Percentiles rank a stretch among this genome's conserved stretches.
Evolutionary conservation across 176 grass and related monocot species (phyloP).

Genomic region (Carex parvula): DNA sequence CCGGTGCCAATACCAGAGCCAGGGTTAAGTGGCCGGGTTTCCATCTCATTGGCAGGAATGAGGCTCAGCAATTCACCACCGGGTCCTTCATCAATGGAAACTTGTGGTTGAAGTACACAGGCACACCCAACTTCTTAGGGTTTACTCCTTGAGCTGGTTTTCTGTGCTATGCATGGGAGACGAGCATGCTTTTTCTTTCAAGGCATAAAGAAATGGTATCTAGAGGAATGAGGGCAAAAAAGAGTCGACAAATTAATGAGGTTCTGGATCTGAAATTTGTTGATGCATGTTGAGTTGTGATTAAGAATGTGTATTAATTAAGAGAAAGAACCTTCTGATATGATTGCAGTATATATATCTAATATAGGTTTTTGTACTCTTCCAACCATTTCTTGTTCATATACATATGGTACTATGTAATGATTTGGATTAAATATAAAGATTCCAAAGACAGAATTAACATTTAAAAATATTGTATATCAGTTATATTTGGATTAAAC

Average conservation of each 20-base stretch:
- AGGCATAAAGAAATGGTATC: conserved; percentile 26
- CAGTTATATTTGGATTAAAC: not conserved
- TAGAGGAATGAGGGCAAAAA: not conserved
- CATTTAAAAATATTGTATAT: not conserved
- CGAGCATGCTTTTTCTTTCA: conserved; percentile 10
- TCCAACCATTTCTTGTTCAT: conserved; percentile 16
- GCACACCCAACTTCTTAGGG: conserved; percentile 48
- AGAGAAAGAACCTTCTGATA: conserved; percentile 13
- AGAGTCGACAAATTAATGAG: not conserved
- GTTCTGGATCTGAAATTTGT: conserved; percentile 10
- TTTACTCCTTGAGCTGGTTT: conserved; percentile 43
- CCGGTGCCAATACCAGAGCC: conserved; percentile 57
- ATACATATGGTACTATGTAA: not conserved
- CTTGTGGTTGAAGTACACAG: conserved; percentile 49
- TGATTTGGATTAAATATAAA: not conserved
- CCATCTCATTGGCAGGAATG: conserved; percentile 57
- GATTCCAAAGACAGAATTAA: not conserved
- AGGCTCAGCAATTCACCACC: conserved; percentile 58
- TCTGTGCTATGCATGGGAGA: conserved; percentile 1
- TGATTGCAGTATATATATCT: conserved; percentile 1
- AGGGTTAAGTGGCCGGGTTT: conserved; percentile 57
- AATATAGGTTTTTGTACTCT: conserved; percentile 10
- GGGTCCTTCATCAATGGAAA: conserved; percentile 44
- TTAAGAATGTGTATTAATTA: conserved; percentile 5
- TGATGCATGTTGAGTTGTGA: conserved; percentile 11